A percentile compares a stretch with the other conserved stretches of the same genome.
Conservation (phyloP, 2,329 filamentous ascomycete genomes). For the Claviceps sp. region DNA sequence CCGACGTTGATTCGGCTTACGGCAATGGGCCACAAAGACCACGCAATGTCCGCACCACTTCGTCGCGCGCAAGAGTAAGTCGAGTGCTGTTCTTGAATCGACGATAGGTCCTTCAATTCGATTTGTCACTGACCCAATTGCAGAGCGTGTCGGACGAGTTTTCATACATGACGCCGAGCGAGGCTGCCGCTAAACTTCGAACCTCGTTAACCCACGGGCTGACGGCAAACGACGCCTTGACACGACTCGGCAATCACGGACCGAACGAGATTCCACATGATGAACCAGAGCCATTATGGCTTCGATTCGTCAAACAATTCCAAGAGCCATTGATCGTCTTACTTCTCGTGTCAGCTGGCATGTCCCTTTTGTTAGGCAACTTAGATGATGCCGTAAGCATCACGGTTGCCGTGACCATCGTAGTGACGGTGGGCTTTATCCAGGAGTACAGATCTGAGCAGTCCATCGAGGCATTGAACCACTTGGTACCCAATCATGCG, state of each 20-base stretch:
- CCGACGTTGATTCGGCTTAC: constrained; percentile 11
- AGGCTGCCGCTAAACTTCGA: constrained; percentile 63
- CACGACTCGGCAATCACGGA: constrained; percentile 67
- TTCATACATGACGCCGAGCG: constrained; percentile 57
- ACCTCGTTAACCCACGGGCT: constrained; percentile 79
- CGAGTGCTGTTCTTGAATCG: not conserved
- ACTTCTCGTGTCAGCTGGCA: constrained; percentile 74
- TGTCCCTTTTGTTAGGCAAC: constrained; percentile 86
- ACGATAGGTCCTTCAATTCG: not conserved
- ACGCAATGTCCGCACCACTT: constrained; percentile 35
- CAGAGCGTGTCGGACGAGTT: constrained; percentile 46
- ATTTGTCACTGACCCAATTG: not conserved
- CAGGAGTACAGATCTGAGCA: constrained; percentile 98
- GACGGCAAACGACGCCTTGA: constrained; percentile 65
- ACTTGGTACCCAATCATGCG: constrained; percentile 87
- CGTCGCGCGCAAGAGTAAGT: constrained; percentile 41
- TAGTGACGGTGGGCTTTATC: constrained; percentile 89
- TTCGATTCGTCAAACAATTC: constrained; percentile 92
- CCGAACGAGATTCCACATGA: constrained; percentile 93
- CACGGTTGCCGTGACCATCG: constrained; percentile 88
- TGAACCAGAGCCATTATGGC: constrained; percentile 83
- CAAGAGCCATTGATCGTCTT: constrained; percentile 89
- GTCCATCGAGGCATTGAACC: constrained; percentile 86
- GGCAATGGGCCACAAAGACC: constrained; percentile 15
- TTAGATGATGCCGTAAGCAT: constrained; percentile 93